These are phyloP conservation scores for Heliocybe sulcata DNA, from an alignment of 1,284 basidiomycete genomes.

Conservation along the genomic window DNA sequence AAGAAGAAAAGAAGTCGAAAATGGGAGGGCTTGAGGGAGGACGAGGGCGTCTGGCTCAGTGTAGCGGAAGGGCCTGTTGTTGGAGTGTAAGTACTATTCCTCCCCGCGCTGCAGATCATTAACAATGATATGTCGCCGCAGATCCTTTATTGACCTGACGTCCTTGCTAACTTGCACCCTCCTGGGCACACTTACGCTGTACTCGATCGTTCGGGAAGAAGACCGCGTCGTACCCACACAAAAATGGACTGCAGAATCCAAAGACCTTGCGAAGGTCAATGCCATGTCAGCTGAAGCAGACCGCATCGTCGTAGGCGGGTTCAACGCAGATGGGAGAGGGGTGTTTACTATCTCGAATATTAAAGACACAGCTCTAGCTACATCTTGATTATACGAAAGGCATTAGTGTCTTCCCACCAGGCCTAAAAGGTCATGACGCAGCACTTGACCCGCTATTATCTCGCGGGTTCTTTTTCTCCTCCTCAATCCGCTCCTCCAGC, in stretches of 20 bases:
- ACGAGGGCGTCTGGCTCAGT: constrained; percentile 37
- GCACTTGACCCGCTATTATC: constrained; percentile 3
- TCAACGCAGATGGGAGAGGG: constrained; percentile 49
- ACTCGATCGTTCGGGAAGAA: constrained; percentile 29
- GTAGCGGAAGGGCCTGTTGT: constrained; percentile 67
- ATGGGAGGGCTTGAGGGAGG: constrained; percentile 61
- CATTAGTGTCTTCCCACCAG: neutral
- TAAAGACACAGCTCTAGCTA: constrained; percentile 6
- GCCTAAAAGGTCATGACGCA: neutral
- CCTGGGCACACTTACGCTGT: constrained; percentile 45
- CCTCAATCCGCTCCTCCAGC: constrained; percentile 38
- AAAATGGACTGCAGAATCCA: constrained; percentile 36
- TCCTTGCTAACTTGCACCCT: constrained; percentile 50
- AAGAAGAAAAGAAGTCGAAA: constrained; percentile 53
- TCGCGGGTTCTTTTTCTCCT: constrained; percentile 25
- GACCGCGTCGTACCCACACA: constrained; percentile 25
- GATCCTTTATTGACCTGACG: constrained; percentile 40
- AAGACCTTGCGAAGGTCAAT: constrained; percentile 52
- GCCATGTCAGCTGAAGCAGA: constrained; percentile 36
- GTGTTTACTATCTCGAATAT: constrained; percentile 48
- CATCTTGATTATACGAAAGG: constrained; percentile 1
- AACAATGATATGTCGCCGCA: constrained; percentile 19
- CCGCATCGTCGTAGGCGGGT: constrained; percentile 50
- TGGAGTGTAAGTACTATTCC: constrained; percentile 38
- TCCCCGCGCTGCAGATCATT: neutral